Conservation (phyloP, 306 rosid species). For the Erythrophleum fordii region DNA sequence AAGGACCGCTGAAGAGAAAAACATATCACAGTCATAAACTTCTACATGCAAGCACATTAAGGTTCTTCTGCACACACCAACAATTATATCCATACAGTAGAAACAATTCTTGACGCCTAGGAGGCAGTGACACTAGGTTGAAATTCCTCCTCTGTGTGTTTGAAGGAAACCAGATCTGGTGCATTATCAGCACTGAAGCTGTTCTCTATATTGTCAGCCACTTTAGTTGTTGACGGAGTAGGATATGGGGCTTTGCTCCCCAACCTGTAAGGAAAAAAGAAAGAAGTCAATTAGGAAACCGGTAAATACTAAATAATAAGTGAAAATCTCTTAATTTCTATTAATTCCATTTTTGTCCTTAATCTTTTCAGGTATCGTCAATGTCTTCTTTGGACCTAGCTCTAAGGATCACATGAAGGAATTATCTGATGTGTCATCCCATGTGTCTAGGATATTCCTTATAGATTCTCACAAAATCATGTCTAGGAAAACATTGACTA, state of each 20-base stretch:
- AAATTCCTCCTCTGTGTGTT: slow-evolving; percentile 39
- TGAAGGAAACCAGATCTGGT: slow-evolving; percentile 37
- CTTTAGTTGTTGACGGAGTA: slow-evolving; percentile 35
- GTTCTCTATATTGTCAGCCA: slow-evolving; percentile 30
- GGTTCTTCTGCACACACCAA: not conserved
- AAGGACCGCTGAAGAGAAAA: not conserved
- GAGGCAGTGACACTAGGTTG: slow-evolving; percentile 39
- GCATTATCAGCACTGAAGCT: slow-evolving; percentile 29
- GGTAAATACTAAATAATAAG: not conserved
- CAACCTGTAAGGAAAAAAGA: slow-evolving; percentile 52
- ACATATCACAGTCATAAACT: slow-evolving; percentile 15
- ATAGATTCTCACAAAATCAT: not conserved
- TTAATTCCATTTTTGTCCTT: not conserved
- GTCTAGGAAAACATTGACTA: not conserved
- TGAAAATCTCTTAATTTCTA: not conserved
- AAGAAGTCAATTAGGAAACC: not conserved
- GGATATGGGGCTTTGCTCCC: slow-evolving; percentile 61
- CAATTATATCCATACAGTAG: not conserved
- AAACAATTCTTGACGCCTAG: slow-evolving; percentile 14
- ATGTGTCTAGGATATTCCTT: not conserved
- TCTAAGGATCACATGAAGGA: not conserved
- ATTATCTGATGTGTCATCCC: not conserved
- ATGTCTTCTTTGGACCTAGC: not conserved
- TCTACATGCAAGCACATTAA: slow-evolving; percentile 10
- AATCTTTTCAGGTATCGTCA: not conserved